Evolutionary conservation across 805 yeast species (phyloP).

Genomic region (Wickerhamomyces rabaulensis): DNA sequence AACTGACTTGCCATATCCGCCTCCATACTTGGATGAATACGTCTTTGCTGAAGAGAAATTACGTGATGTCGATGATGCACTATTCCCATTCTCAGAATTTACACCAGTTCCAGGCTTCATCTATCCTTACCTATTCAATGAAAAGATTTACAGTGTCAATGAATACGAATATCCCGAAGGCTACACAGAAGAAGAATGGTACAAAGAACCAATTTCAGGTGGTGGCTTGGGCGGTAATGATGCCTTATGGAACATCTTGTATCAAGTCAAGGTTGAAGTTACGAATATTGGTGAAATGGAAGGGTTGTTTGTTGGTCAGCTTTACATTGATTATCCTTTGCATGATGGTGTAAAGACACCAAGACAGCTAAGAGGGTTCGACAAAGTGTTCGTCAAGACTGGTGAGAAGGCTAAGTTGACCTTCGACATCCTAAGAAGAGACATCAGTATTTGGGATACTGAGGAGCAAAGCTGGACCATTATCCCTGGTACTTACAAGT

Average conservation of each 20-base stretch:
- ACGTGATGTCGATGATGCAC: slow-evolving; percentile 49
- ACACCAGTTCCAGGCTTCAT: slow-evolving; percentile 50
- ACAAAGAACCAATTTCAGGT: slow-evolving; percentile 27
- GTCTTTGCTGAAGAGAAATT: slow-evolving; percentile 40
- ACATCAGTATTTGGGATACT: slow-evolving; percentile 53
- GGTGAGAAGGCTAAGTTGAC: slow-evolving; percentile 33
- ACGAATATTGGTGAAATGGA: slow-evolving; percentile 40
- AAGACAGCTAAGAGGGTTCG: slow-evolving; percentile 50
- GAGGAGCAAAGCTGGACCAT: slow-evolving; percentile 53
- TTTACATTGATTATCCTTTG: slow-evolving; percentile 46
- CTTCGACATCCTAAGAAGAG: slow-evolving; percentile 46
- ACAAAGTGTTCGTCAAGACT: slow-evolving; percentile 42
- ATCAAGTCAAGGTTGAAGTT: slow-evolving; percentile 40
- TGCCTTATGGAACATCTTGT: slow-evolving; percentile 50
- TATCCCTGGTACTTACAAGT: slow-evolving; percentile 48
- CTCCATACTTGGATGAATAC: slow-evolving; percentile 38
- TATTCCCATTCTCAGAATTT: slow-evolving; percentile 47
- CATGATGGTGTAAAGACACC: slow-evolving; percentile 40
- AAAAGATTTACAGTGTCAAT: slow-evolving; percentile 24
- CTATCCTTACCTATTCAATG: slow-evolving; percentile 45
- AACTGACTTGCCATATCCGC: slow-evolving; percentile 41
- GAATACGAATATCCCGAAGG: slow-evolving; percentile 33
- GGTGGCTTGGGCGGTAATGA: slow-evolving; percentile 60
- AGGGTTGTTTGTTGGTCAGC: slow-evolving; percentile 48
- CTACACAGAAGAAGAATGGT: slow-evolving; percentile 27